Evolutionary conservation across 2,329 filamentous ascomycete species (phyloP), one percentile per base, ranked within the genome.

Genomic region (Zalaria sp.): DNA sequence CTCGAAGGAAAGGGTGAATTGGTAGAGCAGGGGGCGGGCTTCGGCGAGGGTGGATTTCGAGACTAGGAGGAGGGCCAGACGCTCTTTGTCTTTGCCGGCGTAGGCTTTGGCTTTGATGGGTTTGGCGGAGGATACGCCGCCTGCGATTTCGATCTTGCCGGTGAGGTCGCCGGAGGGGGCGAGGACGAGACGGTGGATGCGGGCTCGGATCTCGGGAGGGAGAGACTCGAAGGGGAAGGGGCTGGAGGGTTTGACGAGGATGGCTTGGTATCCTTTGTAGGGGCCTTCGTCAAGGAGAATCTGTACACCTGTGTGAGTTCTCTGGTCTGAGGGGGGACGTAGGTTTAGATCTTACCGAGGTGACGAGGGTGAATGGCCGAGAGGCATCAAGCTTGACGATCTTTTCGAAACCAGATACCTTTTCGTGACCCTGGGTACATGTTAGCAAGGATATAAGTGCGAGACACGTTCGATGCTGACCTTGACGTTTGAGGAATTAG

Each of bases 171-270:
- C 51, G 11, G 51, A 51, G 9, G 49, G 49, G 25, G 53, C 50
- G 42, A 62, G 54, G 36, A 57, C 53, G 39, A 52, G 48, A 25
- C 42, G 41, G 41, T 57, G 56, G 43, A 62, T 52, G 27, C 49
- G 53, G 8, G 37, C 43, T 29, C 56, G 57, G 25, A 57, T 46
- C 7, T 52, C 49, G 2, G 44, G 32, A 0, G 54, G 48, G 0
- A 64, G 52, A 26, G 49, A 47, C 39, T 58, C 38, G 49, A 62
- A 55, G 0, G 43, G 46, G 48, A 63, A 61, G 1, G 58, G 52
- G 37, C 52, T 49, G 27, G 53, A 50, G 2, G 59, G 57, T 25
- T 53, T 52, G 42, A 64, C 27, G 26, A 63, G 39, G 40, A 63
- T 51, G 8, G 56, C 59, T 41, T 61, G 55, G 38, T 53, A 46